These are phyloP conservation scores for Periconia sp. DNA, from an alignment of 2,329 filamentous ascomycete species.

Conservation along the genomic window DNA sequence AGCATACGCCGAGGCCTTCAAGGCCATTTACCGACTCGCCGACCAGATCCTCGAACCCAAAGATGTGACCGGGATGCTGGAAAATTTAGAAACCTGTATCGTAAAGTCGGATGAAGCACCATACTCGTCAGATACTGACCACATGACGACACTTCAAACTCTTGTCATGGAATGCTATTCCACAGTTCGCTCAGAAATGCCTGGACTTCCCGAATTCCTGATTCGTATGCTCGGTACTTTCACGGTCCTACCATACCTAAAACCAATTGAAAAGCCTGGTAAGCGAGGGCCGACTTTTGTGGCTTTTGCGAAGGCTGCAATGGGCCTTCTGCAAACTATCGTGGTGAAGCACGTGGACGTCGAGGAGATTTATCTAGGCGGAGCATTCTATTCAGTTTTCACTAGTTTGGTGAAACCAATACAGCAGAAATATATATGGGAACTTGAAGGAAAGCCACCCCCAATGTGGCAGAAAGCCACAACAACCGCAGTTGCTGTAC, in stretches of 20 bases:
- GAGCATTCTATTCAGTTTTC: slow-evolving; percentile 70
- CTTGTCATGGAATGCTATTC: slow-evolving; percentile 72
- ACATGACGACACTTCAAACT: slow-evolving; percentile 73
- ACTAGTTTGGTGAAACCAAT: slow-evolving; percentile 73
- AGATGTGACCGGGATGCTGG: slow-evolving; percentile 70
- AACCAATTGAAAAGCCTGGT: slow-evolving; percentile 19
- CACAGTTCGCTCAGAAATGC: slow-evolving; percentile 69
- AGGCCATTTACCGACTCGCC: slow-evolving; percentile 79
- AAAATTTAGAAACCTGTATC: slow-evolving; percentile 73
- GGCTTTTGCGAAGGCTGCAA: slow-evolving; percentile 83
- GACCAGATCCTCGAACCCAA: slow-evolving; percentile 64
- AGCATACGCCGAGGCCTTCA: slow-evolving; percentile 79
- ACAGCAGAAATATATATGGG: slow-evolving; percentile 79
- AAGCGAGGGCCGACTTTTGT: slow-evolving; percentile 76
- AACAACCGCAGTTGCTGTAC: slow-evolving; percentile 69
- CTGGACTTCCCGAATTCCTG: slow-evolving; percentile 70
- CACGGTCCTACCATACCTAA: slow-evolving; percentile 70
- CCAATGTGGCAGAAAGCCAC: slow-evolving; percentile 84
- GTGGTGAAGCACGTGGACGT: slow-evolving; percentile 66
- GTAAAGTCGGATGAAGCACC: slow-evolving; percentile 70
- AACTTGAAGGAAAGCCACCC: slow-evolving; percentile 71
- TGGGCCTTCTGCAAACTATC: slow-evolving; percentile 70
- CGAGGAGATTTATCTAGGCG: slow-evolving; percentile 71
- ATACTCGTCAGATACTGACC: slow-evolving; percentile 76
- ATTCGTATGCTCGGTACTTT: slow-evolving; percentile 74